These are phyloP conservation scores for Scedosporium aurantiacum DNA, from an alignment of 2,329 filamentous ascomycete genomes.

Conservation along the genomic window DNA sequence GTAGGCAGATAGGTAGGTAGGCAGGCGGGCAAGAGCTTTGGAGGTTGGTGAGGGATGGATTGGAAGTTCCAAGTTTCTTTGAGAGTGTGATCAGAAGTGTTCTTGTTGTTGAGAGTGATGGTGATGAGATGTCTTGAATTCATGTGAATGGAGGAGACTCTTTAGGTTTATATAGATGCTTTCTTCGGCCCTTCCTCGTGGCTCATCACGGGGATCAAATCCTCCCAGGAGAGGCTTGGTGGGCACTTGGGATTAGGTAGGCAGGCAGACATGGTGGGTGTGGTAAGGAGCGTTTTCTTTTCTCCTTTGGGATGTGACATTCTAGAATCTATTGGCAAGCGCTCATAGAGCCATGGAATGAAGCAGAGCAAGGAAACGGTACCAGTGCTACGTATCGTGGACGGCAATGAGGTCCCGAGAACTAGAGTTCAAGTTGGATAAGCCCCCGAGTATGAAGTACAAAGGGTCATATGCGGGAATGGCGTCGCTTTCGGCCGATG, in stretches of 20 bases:
- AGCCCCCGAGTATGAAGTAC: not conserved
- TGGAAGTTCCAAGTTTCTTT: not conserved
- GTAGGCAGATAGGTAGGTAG: too few species aligned
- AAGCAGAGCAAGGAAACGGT: too few species aligned
- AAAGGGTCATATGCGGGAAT: not conserved
- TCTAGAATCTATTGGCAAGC: too few species aligned
- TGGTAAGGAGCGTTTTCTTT: too few species aligned
- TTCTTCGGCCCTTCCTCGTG: not conserved
- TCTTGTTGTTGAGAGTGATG: constrained; percentile 2
- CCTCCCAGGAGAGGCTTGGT: not conserved
- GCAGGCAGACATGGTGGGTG: not conserved
- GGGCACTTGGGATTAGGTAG: not conserved
- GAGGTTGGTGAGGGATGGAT: not conserved
- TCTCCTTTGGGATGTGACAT: too few species aligned
- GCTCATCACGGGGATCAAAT: not conserved
- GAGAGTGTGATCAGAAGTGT: not conserved
- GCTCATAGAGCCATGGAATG: too few species aligned
- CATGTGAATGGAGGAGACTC: not conserved
- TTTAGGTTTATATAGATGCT: not conserved
- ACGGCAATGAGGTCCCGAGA: not conserved
- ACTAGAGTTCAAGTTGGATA: not conserved
- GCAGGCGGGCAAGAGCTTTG: too few species aligned
- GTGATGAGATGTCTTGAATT: constrained; percentile 3
- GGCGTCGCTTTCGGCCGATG: not conserved
- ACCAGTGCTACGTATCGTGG: not conserved